These are phyloP conservation scores for Berberis vulgaris DNA, from an alignment of 164 flowering plant genomes.

Conservation along the genomic window DNA sequence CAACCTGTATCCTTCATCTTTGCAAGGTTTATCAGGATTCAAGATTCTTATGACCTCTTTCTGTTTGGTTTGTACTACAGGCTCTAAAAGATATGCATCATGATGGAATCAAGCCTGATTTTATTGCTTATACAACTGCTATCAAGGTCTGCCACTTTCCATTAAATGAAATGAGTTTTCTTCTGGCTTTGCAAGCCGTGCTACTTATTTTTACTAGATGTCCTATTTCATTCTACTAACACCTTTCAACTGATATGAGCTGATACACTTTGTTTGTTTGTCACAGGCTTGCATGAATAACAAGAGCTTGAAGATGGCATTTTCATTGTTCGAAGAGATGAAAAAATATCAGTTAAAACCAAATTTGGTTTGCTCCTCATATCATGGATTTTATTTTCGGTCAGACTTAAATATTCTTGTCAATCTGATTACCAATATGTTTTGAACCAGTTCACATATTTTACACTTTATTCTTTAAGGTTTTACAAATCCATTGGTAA, in stretches of 20 bases:
- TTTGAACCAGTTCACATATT: too few species aligned
- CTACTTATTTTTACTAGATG: slow-evolving; percentile 1
- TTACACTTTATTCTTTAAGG: too few species aligned
- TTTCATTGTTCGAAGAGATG: slow-evolving; percentile 71
- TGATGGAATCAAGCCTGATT: slow-evolving; percentile 66
- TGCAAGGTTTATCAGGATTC: too few species aligned
- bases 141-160: slow-evolving; percentile 51
- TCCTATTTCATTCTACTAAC: slow-evolving; percentile 1
- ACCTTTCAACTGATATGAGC: too few species aligned
- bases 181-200: neutral
- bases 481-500: too few species aligned
- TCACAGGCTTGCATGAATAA: slow-evolving; percentile 65
- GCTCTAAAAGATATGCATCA: slow-evolving; percentile 56
- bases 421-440: too few species aligned
- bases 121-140: slow-evolving; percentile 74
- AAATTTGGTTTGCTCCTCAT: slow-evolving; percentile 47
- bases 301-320: slow-evolving; percentile 47
- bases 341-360: slow-evolving; percentile 52
- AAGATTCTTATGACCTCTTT: too few species aligned
- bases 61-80: slow-evolving; percentile 26
- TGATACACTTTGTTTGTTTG: slow-evolving; percentile 6
- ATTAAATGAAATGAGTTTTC: neutral
- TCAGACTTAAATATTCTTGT: neutral
- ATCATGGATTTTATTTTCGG: neutral
- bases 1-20: too few species aligned